A percentile compares a stretch with the other conserved stretches of the same genome.
These are phyloP conservation scores for Diaporthe sp. DNA, from an alignment of 2,329 filamentous ascomycete species.

Conservation along the genomic window DNA sequence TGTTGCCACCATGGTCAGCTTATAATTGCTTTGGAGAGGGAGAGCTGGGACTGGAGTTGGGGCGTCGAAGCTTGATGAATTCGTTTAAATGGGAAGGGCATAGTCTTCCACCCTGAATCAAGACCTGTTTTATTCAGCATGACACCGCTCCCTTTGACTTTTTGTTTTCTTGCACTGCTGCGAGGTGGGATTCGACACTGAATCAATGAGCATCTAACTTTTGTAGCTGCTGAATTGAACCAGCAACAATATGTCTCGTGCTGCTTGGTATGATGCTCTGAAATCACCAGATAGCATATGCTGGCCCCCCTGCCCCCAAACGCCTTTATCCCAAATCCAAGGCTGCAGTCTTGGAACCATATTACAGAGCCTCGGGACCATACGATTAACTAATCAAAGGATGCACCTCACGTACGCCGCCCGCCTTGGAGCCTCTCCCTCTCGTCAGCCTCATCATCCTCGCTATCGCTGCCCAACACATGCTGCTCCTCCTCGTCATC, in stretches of 20 bases:
- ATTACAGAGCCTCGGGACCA: slow-evolving; percentile 10
- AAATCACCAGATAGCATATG: slow-evolving; percentile 16
- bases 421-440: slow-evolving; percentile 47
- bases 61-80: slow-evolving; percentile 26
- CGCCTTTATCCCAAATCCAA: slow-evolving; percentile 11
- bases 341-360: slow-evolving; percentile 1
- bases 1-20: neutral
- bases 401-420: slow-evolving; percentile 32
- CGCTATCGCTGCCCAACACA: slow-evolving; percentile 65
- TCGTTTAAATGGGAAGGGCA: neutral
- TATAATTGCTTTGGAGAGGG: slow-evolving; percentile 1
- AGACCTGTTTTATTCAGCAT: neutral
- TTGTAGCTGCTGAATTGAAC: neutral
- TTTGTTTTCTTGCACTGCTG: neutral
- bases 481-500: slow-evolving; percentile 58
- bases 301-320: neutral
- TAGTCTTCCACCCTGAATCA: neutral
- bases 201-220: neutral
- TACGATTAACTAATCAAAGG: neutral
- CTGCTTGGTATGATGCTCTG: slow-evolving; percentile 12
- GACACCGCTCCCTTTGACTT: neutral
- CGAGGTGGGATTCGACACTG: neutral
- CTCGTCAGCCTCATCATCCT: slow-evolving; percentile 56
- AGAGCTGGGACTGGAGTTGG: slow-evolving; percentile 11
- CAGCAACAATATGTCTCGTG: neutral